A percentile compares a stretch with the other conserved stretches of the same genome.
These are phyloP conservation scores for Tillandsia fasciculata DNA, from an alignment of 176 grass and related monocot species.

Conservation along the genomic window DNA sequence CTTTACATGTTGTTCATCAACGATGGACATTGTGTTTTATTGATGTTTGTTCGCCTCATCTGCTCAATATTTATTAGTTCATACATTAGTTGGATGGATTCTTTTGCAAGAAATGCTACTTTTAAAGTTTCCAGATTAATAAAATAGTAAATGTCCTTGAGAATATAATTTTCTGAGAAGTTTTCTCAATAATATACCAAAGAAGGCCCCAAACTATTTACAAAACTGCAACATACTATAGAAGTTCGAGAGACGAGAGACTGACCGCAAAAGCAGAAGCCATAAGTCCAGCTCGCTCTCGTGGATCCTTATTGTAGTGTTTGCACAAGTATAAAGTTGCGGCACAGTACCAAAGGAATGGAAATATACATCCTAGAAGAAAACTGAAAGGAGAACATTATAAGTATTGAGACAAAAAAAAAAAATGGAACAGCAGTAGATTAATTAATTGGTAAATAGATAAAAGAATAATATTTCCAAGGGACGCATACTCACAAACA, in stretches of 20 bases:
- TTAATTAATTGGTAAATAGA: neutral
- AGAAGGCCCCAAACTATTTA: neutral
- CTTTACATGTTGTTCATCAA: no score
- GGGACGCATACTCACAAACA: slow-evolving; percentile 57
- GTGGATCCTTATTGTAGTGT: slow-evolving; percentile 81
- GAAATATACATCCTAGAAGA: slow-evolving; percentile 89
- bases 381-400: slow-evolving; percentile 46
- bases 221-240: neutral
- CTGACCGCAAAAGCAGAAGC: slow-evolving; percentile 69
- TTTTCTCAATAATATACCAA: neutral
- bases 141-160: no score
- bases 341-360: slow-evolving; percentile 73
- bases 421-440: slow-evolving; percentile 7
- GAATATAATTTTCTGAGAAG: neutral
- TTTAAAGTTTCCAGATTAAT: no score
- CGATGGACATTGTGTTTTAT: no score
- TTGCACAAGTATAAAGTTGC: slow-evolving; percentile 62
- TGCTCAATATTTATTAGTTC: no score
- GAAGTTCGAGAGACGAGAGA: slow-evolving; percentile 10
- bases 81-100: no score
- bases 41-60: no score
- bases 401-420: slow-evolving; percentile 14
- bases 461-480: neutral
- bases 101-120: no score
- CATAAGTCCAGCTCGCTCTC: slow-evolving; percentile 82